Base-by-base conservation (phyloP, 176 grass and related monocot species). In the Tillandsia leiboldiana region DNA sequence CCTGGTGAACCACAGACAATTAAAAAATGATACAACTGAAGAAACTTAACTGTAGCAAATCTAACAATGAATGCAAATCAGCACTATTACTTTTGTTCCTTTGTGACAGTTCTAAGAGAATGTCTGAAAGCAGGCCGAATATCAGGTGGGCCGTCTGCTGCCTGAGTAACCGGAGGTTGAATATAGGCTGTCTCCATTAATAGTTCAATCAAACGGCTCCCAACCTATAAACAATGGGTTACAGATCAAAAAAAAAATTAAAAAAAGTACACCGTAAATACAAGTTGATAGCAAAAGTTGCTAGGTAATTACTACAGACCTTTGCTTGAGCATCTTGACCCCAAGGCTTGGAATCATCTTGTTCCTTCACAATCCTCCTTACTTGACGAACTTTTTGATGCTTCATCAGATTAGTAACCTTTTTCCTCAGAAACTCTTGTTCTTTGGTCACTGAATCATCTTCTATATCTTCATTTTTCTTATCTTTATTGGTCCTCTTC, bases 71-170 rank as follows among this genome's bases (percentile, higher is more conserved):
- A 56, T n/a, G 7, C 56, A 61, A 61, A 18, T 23, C 56, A 22
- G 5, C 11, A 61, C 22, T 20, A 61, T 90, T 90, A 97, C 89
- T 79, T 70, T 26, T 83, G 81, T 12, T 90, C 86, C 73, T 78
- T 86, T 22, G 63, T 10, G 29, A 90, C 47, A 49, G 65, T 87
- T 81, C 71, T 79, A 65, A 85, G 77, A 51, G 76, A 71, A 57
- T 93, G 94, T 73, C 75, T 92, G 61, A 97, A 97, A 83, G 94
- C 94, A 64, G 89, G 94, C 20, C 86, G 89, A 69, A 97, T 90
- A 64, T 97, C 89, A 73, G 94, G 94, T 67, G 84, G 90, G 77
- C 82, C 78, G 73, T 97, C 89, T 50, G 77, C 78, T 61, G 86
- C 72, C 58, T 97, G 94, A 52, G 78, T 89, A 82, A 68, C 82